Evolutionary conservation across 2,329 filamentous ascomycete genomes (phyloP), one percentile per base, ranked within the genome.

Genomic region (Aspergillus unguis): DNA sequence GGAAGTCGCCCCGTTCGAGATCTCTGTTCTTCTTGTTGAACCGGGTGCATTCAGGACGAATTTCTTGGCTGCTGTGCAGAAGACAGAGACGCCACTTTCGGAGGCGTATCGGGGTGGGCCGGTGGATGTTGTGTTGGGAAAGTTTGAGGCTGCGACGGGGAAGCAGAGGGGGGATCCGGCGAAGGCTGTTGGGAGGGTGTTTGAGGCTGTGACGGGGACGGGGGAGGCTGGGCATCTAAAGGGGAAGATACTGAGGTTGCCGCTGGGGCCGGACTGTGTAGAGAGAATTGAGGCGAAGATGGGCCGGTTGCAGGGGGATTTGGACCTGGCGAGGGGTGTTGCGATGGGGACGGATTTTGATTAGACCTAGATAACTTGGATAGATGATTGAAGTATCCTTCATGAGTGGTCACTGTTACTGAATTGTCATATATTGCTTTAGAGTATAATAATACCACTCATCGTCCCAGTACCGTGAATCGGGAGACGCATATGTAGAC

Each of bases 11-110:
- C 56, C 62, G 0, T 70, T 76, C 49, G 63, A 64, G 7, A 65
- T 77, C 29, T 45, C 60, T 1, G 68, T 75, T 2, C 57, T 77
- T 6, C 62, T 77, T 28, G 71, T 77, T 2, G 71, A 76, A 57
- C 75, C 74, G 0, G 75, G 75, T 0, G 68, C 63, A 1, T 76
- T 75, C 60, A 65, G 72, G 1, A 77, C 75, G 1, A 71, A 72
- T 17, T 76, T 77, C 58, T 59, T 73, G 1, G 59, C 51, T 5
- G 62, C 62, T 5, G 48, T 57, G 49, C 62, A 71, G 53, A 37
- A 50, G 43, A 29, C 49, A 25, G 50, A 54, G 9, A 67, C 66
- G 1, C 68, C 74, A 4, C 32, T 58, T 3, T 63, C 71, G 64
- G 32, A 64, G 72, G 74, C 26, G 6, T 62, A 67, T 43, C 32